Evolutionary conservation across 495 filamentous ascomycete genomes (phyloP), one percentile per base, ranked within the genome.

Genomic region (Trichoderma asperelloides): DNA sequence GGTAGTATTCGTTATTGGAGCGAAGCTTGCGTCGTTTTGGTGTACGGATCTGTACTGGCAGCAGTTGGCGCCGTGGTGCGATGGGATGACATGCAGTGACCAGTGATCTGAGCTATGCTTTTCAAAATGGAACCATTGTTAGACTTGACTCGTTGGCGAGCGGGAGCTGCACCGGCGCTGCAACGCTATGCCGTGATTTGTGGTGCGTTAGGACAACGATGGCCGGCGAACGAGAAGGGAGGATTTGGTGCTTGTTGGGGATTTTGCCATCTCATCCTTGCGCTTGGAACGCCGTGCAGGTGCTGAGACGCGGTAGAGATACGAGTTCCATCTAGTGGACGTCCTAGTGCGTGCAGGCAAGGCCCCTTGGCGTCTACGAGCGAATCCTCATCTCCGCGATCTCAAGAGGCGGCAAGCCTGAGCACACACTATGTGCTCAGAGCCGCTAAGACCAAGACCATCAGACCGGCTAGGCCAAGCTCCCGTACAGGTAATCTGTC

Each of bases 111-210:
- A 60, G 55, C 55, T 60, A 3, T 30, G 55, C 55, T 9, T 33
- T 60, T 16, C 7, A 13, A 3, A 16, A 12, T 28, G 55, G 55
- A 30, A 60, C 55, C 55, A 60, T 28, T 60, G 55, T 30, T 15
- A 25, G 25, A 3, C 23, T 30, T 60, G 55, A 60, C 55, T 60
- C 55, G 55, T 25, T 60, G 55, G 27, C 25, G 55, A 60, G 55
- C 55, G 11, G 25, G 55, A 60, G 23, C 55, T 60, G 55, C 49
- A 57, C 23, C 49, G 49, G n/a, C 49, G 16, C 25, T 60, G 55
- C 55, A 60, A 60, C 55, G 55, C 55, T 60, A 60, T 30, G 55
- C 55, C 55, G 55, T 60, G 55, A 60, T 60, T 60, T 15, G 55
- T 60, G 23, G 55, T 60, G 28, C 55, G 55, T 60, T 30, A 28